These are phyloP conservation scores for Carex scoparia DNA, from an alignment of 176 grass and related monocot species.

Conservation along the genomic window DNA sequence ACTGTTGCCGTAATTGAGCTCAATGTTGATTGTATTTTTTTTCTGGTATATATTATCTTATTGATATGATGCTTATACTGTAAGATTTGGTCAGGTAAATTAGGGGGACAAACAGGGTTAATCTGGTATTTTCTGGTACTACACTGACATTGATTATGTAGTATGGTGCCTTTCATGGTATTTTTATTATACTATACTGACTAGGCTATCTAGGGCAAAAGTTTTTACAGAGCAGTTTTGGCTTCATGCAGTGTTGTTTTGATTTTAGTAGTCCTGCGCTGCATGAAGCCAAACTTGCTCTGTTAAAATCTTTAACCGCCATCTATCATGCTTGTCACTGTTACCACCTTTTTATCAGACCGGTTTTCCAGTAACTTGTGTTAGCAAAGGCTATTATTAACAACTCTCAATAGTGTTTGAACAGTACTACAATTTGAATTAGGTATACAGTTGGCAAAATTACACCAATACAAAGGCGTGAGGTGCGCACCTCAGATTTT, in stretches of 20 bases:
- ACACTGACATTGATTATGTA: background rate
- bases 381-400: conserved; percentile 10
- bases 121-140: conserved; percentile 13
- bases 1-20: background rate
- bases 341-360: background rate
- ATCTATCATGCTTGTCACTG: background rate
- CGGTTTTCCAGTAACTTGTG: background rate
- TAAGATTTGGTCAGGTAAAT: background rate
- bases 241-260: no score
- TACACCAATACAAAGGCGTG: conserved; percentile 90
- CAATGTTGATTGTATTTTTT: background rate
- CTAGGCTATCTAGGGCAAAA: background rate
- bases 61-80: background rate
- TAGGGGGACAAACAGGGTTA: background rate
- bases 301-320: no score
- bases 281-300: no score
- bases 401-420: background rate
- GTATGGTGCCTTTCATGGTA: background rate
- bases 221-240: no score
- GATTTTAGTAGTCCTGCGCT: no score
- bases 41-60: background rate
- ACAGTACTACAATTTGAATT: conserved; percentile 18
- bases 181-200: background rate
- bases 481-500: conserved; percentile 94
- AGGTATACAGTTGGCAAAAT: conserved; percentile 99